Percentiles rank a stretch among this genome's conserved stretches.
phyloP scores from a whole-genome alignment of 805 yeast genomes.

The Pichia gijzeniarum region DNA sequence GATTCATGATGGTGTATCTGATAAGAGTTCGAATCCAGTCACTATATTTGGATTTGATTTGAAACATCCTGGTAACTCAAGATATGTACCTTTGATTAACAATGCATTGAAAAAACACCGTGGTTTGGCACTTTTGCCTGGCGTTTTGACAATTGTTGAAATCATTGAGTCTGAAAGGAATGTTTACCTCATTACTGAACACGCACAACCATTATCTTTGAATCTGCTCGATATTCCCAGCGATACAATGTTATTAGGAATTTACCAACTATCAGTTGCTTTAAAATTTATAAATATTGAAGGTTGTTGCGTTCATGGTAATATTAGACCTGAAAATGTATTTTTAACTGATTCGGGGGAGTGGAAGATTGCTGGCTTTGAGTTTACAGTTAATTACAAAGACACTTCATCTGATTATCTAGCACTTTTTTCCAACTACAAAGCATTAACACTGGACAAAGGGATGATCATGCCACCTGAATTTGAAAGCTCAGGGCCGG shows the following conservation, averaged over 20 bases:
- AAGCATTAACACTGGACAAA: constrained; percentile 23
- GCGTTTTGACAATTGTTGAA: constrained; percentile 57
- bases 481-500: constrained; percentile 39
- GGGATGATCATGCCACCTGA: constrained; percentile 43
- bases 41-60: constrained; percentile 62
- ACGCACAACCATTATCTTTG: constrained; percentile 47
- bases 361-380: constrained; percentile 83
- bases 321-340: constrained; percentile 45
- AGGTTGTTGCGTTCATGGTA: constrained; percentile 58
- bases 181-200: constrained; percentile 62
- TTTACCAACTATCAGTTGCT: constrained; percentile 48
- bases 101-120: constrained; percentile 44
- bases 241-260: constrained; percentile 43
- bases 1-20: constrained; percentile 50
- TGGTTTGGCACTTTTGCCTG: constrained; percentile 57
- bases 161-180: constrained; percentile 53
- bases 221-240: constrained; percentile 21
- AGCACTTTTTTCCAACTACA: constrained; percentile 14
- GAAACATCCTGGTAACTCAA: constrained; percentile 31
- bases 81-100: constrained; percentile 33
- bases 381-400: constrained; percentile 47
- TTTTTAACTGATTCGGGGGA: constrained; percentile 67
- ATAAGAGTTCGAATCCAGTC: constrained; percentile 46
- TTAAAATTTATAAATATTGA: constrained; percentile 53
- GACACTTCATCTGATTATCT: constrained; percentile 34